Base-by-base conservation (phyloP, 768 basidiomycete genomes). In the Termitomyces sp. region DNA sequence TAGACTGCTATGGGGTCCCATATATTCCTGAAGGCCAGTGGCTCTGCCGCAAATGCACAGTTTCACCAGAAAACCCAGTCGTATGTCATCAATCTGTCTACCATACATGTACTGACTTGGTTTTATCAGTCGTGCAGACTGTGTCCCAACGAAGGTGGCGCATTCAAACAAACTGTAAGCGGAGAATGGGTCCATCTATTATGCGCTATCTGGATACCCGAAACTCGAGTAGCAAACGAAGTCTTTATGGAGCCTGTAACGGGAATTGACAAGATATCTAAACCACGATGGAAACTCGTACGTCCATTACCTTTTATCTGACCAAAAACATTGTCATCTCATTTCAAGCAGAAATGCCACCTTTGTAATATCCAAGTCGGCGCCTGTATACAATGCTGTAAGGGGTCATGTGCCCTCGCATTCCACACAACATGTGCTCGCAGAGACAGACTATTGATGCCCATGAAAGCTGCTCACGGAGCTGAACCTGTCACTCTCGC, bases 11-110 rank as follows among this genome's bases (percentile, higher is more conserved):
- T 67, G 97, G 97, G 20, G 94, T 99, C 2, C 97, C 97, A 12
- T 99, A 99, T 69, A 98, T 99, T 58, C 97, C 97, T 0, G 97
- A 99, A 76, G 97, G 97, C 1, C 97, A 99, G 71, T 99, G 97
- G 97, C 83, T 99, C 34, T 99, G 97, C 71, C 79, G 97, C 46
- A 99, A 99, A 73, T 99, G 97, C 67, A 98, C 95, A 0, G 95
- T 98, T 10, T 96, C 94, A 1, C 97, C 97, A 0, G 96, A 98
- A 72, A 91, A 87, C 64, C 93, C 95, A 14, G 97, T 99, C 59
- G 95, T 95, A 68, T 62, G 91, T 74, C 12, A 9, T 42, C 45
- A 34, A 34, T 26, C n/a, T 30, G 40, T 3, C 44, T 33, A 26
- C 52, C 20, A 18, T 20, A 37, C 34, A 14, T 39, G 52, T 0